Percentiles rank a stretch among this genome's conserved stretches.
Conservation (phyloP, 495 filamentous ascomycete genomes). For the Copromyces sp. region DNA sequence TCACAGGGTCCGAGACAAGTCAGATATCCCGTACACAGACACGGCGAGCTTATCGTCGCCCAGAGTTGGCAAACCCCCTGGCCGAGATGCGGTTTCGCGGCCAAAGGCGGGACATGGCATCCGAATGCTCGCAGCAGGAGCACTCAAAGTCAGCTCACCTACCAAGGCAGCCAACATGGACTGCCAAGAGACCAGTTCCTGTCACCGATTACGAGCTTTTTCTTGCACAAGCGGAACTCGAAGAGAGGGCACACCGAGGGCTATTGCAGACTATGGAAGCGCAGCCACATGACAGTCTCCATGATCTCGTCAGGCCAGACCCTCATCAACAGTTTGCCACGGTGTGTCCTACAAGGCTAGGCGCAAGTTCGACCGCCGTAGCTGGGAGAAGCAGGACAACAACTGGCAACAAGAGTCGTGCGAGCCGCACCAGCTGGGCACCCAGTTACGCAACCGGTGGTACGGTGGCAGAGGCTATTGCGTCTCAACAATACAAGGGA, state of each 20-base stretch:
- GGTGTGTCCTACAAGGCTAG: background rate
- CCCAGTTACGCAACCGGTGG: constrained; percentile 1
- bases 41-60: background rate
- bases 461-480: background rate
- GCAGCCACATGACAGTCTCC: background rate
- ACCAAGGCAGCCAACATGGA: background rate
- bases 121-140: background rate
- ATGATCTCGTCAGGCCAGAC: constrained; percentile 7
- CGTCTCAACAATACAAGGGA: background rate
- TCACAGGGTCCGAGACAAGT: background rate
- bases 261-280: background rate
- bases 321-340: constrained; percentile 14
- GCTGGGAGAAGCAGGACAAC: background rate
- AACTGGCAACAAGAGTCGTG: background rate
- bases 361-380: constrained; percentile 2
- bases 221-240: constrained; percentile 17
- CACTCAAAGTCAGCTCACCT: background rate
- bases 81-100: background rate
- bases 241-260: constrained; percentile 14
- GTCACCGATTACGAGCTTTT: constrained; percentile 20
- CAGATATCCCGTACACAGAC: background rate
- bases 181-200: background rate
- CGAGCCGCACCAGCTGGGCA: constrained; percentile 10
- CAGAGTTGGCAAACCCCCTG: background rate
- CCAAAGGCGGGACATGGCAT: background rate